These are phyloP conservation scores for Fusarium longipes DNA, from an alignment of 2,329 filamentous ascomycete species.

Conservation along the genomic window DNA sequence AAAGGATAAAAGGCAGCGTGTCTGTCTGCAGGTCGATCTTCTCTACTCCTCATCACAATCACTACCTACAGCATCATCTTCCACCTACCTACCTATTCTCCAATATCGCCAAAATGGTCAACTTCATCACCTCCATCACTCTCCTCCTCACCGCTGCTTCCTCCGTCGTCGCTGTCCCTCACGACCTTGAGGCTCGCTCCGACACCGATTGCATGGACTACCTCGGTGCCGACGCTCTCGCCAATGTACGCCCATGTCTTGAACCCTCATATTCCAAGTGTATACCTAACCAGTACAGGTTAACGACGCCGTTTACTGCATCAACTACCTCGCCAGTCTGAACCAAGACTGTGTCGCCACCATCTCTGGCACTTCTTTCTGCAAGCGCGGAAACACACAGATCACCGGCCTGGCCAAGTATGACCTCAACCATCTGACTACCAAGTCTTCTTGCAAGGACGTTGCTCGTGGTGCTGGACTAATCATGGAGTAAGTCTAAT, in stretches of 20 bases:
- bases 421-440: not conserved
- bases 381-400: constrained; percentile 21
- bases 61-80: not conserved
- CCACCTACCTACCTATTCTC: not conserved
- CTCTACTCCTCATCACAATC: too few relatives aligned
- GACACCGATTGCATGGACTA: constrained; percentile 13
- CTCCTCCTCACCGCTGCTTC: not conserved
- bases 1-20: not conserved
- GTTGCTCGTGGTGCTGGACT: constrained; percentile 20
- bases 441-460: constrained; percentile 19
- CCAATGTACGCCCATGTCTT: not conserved
- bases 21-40: too few relatives aligned
- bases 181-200: not conserved
- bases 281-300: not conserved
- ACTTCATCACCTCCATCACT: constrained; percentile 8
- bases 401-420: constrained; percentile 11
- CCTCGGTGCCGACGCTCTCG: not conserved
- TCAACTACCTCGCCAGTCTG: constrained; percentile 32
- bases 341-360: constrained; percentile 7
- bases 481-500: constrained; percentile 16
- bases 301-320: constrained; percentile 23
- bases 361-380: constrained; percentile 10
- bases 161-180: constrained; percentile 5
- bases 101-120: constrained; percentile 21
- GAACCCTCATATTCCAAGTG: too few relatives aligned